Conservation (phyloP, 257 asterid genomes). For the Oldenlandia corymbosa region DNA sequence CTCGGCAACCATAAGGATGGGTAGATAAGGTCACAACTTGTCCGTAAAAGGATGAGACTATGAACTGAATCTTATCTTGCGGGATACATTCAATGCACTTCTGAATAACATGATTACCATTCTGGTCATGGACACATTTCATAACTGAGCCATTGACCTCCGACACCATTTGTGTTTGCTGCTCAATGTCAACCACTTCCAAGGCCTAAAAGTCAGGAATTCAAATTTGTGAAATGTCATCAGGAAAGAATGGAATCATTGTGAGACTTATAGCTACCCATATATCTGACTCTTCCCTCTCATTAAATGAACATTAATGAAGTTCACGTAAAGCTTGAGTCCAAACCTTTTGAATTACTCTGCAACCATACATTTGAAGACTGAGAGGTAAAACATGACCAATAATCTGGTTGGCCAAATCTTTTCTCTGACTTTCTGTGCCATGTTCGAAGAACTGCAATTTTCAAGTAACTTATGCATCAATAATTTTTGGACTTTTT, state of each 20-base stretch:
- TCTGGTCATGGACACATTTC: constrained; percentile 86
- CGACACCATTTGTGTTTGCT: constrained; percentile 57
- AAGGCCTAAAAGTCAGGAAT: constrained; percentile 52
- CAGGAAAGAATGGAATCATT: background rate
- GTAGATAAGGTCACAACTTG: constrained; percentile 70
- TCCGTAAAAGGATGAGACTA: constrained; percentile 60
- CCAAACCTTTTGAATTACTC: constrained; percentile 89
- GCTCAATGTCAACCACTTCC: constrained; percentile 76
- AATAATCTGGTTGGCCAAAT: constrained; percentile 61
- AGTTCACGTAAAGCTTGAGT: constrained; percentile 2
- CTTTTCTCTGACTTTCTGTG: constrained; percentile 62
- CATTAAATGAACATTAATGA: no score
- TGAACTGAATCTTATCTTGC: constrained; percentile 56
- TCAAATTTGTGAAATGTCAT: background rate
- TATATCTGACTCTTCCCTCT: background rate
- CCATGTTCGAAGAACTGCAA: constrained; percentile 90
- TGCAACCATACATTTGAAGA: constrained; percentile 95
- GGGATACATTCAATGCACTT: constrained; percentile 85
- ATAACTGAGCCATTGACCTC: constrained; percentile 83
- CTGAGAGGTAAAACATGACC: constrained; percentile 84
- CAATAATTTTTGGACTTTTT: constrained; percentile 9
- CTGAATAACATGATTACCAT: constrained; percentile 90
- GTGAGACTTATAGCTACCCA: background rate
- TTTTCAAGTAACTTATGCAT: constrained; percentile 13
- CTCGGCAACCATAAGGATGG: constrained; percentile 93